These are phyloP conservation scores for Laguncularia racemosa DNA, from an alignment of 345 rosid species.

Conservation along the genomic window DNA sequence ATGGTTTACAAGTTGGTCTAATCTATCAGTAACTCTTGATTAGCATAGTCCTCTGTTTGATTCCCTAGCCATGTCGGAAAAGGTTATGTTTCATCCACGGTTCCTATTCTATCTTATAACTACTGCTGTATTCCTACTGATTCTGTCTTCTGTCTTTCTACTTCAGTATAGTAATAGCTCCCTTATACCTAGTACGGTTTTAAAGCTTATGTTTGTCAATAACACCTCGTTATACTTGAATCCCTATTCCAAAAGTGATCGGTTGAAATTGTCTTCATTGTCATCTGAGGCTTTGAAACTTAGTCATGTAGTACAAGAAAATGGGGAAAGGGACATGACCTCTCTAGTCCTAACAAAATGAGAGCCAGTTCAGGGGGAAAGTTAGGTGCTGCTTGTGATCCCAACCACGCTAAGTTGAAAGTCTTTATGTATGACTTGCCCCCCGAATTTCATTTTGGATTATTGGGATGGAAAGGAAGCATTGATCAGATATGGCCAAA, in stretches of 20 bases:
- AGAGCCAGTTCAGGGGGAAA: slow-evolving; percentile 11
- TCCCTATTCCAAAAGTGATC: slow-evolving; percentile 24
- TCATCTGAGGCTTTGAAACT: slow-evolving; percentile 3
- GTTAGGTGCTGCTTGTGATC: slow-evolving; percentile 16
- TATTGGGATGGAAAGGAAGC: slow-evolving; percentile 67
- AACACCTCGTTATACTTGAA: slow-evolving; percentile 31
- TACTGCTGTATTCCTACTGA: slow-evolving; percentile 40
- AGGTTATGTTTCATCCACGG: slow-evolving; percentile 43
- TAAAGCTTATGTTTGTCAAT: slow-evolving; percentile 53
- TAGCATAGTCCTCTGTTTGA: no score
- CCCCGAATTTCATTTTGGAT: slow-evolving; percentile 76
- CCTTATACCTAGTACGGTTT: slow-evolving; percentile 46
- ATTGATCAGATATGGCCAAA: slow-evolving; percentile 56
- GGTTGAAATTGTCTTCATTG: slow-evolving; percentile 17
- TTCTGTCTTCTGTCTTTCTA: slow-evolving; percentile 50
- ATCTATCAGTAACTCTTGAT: no score
- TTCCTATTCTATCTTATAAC: slow-evolving; percentile 50
- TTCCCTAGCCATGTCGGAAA: slow-evolving; percentile 38
- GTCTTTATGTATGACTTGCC: slow-evolving; percentile 87
- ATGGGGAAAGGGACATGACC: slow-evolving; percentile 4
- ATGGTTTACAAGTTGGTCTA: no score
- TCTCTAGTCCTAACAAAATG: not conserved
- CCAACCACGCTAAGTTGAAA: slow-evolving; percentile 28
- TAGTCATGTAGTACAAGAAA: slow-evolving; percentile 8
- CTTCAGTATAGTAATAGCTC: slow-evolving; percentile 46